Evolutionary conservation across 305 asterid species (phyloP).

Genomic region (Striga hermonthica): DNA sequence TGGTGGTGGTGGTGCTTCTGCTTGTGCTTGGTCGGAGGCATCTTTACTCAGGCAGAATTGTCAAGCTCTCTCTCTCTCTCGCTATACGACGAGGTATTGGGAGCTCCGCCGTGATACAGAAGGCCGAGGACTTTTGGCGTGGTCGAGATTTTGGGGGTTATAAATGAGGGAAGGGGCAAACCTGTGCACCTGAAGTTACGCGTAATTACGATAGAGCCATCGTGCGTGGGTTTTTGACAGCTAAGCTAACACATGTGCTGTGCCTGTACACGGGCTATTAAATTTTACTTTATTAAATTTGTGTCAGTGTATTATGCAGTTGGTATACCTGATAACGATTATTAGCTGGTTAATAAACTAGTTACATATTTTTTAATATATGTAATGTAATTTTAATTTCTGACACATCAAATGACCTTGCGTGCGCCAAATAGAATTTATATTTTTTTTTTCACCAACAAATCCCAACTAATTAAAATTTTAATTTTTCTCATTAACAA

Average conservation of each 20-base stretch:
- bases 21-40: constrained; percentile 63
- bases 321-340: no score
- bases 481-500: no score
- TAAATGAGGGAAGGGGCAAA: constrained; percentile 8
- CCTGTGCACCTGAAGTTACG: constrained; percentile 25
- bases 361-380: no score
- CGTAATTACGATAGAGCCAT: constrained; percentile 31
- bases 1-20: constrained; percentile 50
- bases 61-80: constrained; percentile 15
- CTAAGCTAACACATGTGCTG: constrained; percentile 33
- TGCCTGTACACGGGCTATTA: background rate
- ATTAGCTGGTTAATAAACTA: no score
- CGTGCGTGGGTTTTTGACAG: constrained; percentile 24
- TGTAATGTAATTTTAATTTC: no score
- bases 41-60: constrained; percentile 28
- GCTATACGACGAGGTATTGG: constrained; percentile 30
- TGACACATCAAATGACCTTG: no score
- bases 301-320: no score
- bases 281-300: no score
- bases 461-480: no score
- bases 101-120: constrained; percentile 33
- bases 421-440: no score
- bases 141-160: constrained; percentile 27
- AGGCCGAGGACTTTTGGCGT: background rate
- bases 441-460: no score